Conservation (phyloP, 73 alveolate genomes). For the Breviolum minutum region DNA sequence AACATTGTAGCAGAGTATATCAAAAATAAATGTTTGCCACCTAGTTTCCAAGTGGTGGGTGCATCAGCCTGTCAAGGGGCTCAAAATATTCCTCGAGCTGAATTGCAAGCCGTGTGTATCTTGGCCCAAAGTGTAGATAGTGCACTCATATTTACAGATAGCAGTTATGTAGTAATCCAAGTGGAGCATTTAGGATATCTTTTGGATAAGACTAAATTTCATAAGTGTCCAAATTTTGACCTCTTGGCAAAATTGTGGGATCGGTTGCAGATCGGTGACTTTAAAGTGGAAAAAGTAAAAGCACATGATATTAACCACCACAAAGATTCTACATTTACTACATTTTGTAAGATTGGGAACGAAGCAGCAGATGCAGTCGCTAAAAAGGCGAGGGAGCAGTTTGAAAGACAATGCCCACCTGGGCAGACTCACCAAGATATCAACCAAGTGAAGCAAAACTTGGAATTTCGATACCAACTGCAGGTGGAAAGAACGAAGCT, state of each 20-base stretch:
- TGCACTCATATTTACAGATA: not conserved
- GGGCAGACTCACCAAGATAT: too few relatives aligned
- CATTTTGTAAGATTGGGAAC: not conserved
- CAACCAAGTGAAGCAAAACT: not conserved
- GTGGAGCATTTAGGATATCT: not conserved
- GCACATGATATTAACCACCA: not conserved
- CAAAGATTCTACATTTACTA: not conserved
- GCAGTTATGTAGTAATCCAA: not conserved
- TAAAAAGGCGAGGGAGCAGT: too few relatives aligned
- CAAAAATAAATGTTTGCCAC: too few relatives aligned
- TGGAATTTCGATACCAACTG: not conserved
- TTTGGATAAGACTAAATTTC: not conserved
- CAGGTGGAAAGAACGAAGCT: not conserved
- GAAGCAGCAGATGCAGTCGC: not conserved
- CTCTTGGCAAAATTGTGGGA: not conserved
- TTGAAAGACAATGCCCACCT: too few relatives aligned
- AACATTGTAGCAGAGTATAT: too few relatives aligned
- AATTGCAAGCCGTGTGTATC: not conserved
- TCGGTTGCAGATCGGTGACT: not conserved
- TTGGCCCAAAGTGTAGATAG: not conserved
- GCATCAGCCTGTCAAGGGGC: too few relatives aligned
- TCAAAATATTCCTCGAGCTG: not conserved
- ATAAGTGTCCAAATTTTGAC: not conserved
- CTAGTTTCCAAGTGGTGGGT: too few relatives aligned
- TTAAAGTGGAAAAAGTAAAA: not conserved